Evolutionary conservation across 768 basidiomycete species (phyloP).

Genomic region (Phaeotremella skinneri): DNA sequence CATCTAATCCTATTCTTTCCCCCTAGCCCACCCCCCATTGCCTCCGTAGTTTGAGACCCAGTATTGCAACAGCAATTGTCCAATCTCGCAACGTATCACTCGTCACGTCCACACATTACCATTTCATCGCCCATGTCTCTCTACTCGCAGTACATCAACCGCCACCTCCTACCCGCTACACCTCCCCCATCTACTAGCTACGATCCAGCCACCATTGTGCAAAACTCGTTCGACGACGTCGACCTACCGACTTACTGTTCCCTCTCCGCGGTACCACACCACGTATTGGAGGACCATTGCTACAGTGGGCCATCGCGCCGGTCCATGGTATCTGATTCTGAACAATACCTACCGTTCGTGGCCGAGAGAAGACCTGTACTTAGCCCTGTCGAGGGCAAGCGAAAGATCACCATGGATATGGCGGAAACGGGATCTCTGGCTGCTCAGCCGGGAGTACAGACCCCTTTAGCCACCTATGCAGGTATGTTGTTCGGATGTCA

Average conservation of each 20-base stretch:
- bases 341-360: too few relatives aligned
- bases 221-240: neutral
- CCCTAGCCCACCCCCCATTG: too few relatives aligned
- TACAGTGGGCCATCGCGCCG: too few relatives aligned
- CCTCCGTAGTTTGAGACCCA: too few relatives aligned
- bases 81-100: too few relatives aligned
- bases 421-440: slow-evolving; percentile 27
- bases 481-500: slow-evolving; percentile 21
- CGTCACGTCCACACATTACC: neutral
- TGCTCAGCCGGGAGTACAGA: slow-evolving; percentile 27
- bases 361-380: neutral
- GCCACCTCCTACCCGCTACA: neutral
- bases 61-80: too few relatives aligned
- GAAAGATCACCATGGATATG: slow-evolving; percentile 38
- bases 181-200: neutral
- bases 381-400: neutral
- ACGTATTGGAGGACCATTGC: too few relatives aligned
- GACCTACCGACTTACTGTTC: too few relatives aligned
- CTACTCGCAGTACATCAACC: neutral
- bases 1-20: too few relatives aligned
- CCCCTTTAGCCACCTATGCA: slow-evolving; percentile 39
- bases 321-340: neutral
- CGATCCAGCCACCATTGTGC: neutral
- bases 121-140: neutral
- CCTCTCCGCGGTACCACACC: too few relatives aligned